Evolutionary conservation across 805 yeast species (phyloP).

Genomic region (Zygotorulaspora danielsina): DNA sequence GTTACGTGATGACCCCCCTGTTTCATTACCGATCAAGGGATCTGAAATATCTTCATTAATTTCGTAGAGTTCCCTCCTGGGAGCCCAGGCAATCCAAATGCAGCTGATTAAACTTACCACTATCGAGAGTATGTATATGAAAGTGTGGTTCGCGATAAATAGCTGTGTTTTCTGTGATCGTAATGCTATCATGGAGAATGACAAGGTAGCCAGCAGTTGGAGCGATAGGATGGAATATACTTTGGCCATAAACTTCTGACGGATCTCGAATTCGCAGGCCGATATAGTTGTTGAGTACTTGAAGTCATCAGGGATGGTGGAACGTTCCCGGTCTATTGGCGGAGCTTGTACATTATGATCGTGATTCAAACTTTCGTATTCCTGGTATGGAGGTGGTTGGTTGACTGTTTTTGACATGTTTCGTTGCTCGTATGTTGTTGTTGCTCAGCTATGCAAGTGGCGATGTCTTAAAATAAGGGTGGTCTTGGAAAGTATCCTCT

Average conservation of each 20-base stretch:
- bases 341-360: slow-evolving; percentile 1
- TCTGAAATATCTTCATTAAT: slow-evolving; percentile 8
- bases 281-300: slow-evolving; percentile 75
- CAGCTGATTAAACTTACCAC: slow-evolving; percentile 60
- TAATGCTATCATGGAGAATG: slow-evolving; percentile 27
- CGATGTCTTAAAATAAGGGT: background rate
- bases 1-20: slow-evolving; percentile 5
- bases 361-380: slow-evolving; percentile 7
- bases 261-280: slow-evolving; percentile 68
- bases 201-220: slow-evolving; percentile 61
- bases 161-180: slow-evolving; percentile 19
- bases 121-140: slow-evolving; percentile 55
- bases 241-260: slow-evolving; percentile 72
- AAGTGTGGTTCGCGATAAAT: slow-evolving; percentile 56
- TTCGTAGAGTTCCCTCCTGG: slow-evolving; percentile 66
- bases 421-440: background rate
- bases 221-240: slow-evolving; percentile 68
- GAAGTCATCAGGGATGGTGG: slow-evolving; percentile 64
- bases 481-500: no score
- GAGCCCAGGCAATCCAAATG: slow-evolving; percentile 58
- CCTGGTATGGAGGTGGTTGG: slow-evolving; percentile 8
- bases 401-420: background rate
- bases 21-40: slow-evolving; percentile 4
- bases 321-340: background rate
- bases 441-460: no score